These are phyloP conservation scores for Lanzia echinophila DNA, from an alignment of 2,329 filamentous ascomycete genomes.

Conservation along the genomic window DNA sequence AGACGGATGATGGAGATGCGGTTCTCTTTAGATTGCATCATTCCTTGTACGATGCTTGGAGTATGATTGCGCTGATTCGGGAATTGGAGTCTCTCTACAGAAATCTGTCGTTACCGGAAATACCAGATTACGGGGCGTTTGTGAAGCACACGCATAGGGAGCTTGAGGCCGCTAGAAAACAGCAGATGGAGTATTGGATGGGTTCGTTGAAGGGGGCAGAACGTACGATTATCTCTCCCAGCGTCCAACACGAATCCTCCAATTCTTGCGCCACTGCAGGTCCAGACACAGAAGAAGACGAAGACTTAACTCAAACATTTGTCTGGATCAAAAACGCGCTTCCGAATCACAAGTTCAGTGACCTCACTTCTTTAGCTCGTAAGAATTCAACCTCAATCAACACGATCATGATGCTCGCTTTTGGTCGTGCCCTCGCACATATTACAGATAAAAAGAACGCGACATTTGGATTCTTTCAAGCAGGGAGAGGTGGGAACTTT, in stretches of 20 bases:
- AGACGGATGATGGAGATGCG: background rate
- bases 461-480: constrained; percentile 5
- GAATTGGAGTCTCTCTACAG: background rate
- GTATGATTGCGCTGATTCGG: background rate
- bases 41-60: constrained; percentile 2
- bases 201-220: background rate
- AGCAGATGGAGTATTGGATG: background rate
- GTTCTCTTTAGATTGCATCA: background rate
- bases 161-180: background rate
- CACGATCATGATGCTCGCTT: background rate
- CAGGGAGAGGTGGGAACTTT: background rate
- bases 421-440: background rate
- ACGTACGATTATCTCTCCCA: background rate
- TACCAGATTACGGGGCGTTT: background rate
- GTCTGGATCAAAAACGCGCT: background rate
- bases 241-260: too few relatives aligned
- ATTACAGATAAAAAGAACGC: background rate
- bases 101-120: background rate
- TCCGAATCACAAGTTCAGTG: background rate
- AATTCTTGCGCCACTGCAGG: background rate
- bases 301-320: background rate
- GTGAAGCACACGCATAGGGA: background rate
- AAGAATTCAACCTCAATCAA: background rate
- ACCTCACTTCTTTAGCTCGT: background rate
- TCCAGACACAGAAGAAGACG: too few relatives aligned